These are phyloP conservation scores for Vigna angularis DNA, from an alignment of 306 rosid genomes.

Conservation along the genomic window DNA sequence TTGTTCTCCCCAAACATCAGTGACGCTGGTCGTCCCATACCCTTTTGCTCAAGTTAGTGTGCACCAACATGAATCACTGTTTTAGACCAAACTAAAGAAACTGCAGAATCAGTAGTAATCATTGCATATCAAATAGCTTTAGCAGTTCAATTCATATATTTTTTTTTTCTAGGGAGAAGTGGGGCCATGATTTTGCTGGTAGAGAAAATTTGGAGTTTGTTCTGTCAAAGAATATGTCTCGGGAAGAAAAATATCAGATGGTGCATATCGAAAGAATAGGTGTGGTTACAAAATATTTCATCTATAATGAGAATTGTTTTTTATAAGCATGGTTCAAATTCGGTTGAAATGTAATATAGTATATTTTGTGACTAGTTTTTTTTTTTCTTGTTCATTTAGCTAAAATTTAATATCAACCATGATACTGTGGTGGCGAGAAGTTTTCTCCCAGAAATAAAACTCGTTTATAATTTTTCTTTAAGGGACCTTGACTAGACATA, in stretches of 20 bases:
- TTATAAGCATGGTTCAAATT: too few relatives aligned
- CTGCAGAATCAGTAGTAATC: conserved; percentile 31
- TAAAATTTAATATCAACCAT: too few relatives aligned
- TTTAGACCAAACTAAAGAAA: conserved; percentile 31
- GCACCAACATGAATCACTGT: conserved; percentile 27
- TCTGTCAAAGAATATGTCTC: conserved; percentile 26
- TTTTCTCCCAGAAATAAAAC: too few relatives aligned
- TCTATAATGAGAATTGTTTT: too few relatives aligned
- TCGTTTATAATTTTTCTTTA: too few relatives aligned
- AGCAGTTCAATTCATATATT: conserved; percentile 28
- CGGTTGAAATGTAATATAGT: too few relatives aligned
- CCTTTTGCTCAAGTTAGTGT: conserved; percentile 51
- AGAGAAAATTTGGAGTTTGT: conserved; percentile 38
- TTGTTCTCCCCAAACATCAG: conserved; percentile 42
- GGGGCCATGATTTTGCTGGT: conserved; percentile 41
- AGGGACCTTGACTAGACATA: too few relatives aligned
- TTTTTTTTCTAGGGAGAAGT: conserved; percentile 40
- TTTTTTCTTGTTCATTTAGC: too few relatives aligned
- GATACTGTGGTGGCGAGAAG: too few relatives aligned
- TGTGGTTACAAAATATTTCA: not conserved
- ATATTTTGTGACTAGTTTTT: too few relatives aligned
- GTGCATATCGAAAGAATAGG: not conserved
- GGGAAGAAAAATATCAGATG: conserved; percentile 30
- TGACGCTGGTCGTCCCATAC: conserved; percentile 38
- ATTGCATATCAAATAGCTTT: conserved; percentile 34